Evolutionary conservation across 208 protist genomes (phyloP), one percentile per base, ranked within the genome.

Genomic region (Trypanosoma avium): DNA sequence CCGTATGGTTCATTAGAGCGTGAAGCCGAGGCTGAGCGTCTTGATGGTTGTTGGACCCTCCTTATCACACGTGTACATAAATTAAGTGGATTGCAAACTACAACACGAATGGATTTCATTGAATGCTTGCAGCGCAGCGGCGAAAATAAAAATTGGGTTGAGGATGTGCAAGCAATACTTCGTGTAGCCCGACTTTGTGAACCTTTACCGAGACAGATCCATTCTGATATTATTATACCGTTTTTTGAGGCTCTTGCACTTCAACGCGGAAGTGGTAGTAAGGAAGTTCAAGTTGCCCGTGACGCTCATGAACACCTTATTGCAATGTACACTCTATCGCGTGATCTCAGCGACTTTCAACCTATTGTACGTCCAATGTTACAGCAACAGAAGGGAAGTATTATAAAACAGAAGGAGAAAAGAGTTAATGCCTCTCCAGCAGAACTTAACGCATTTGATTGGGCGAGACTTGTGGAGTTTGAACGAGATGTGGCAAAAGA

Each of bases 401-500:
- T n/a, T n/a, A n/a, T n/a, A n/a, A n/a, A n/a, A n/a, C n/a, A n/a
- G n/a, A n/a, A n/a, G n/a, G n/a, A n/a, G n/a, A n/a, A n/a, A n/a
- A n/a, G n/a, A n/a, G n/a, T 43, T 15, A 13, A 27, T n/a, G 17
- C 46, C 21, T 53, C 46, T 22, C 64, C 77, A 35, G 63, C 64
- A 26, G 60, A 74, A 52, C 21, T 72, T 9, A 94, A 90, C 65
- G 68, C 80, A 5, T 62, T 54, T 27, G 88, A 94, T 57, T 94
- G 88, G 85, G 53, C 78, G 1, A 42, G 65, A 19, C 85, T 86
- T 63, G 75, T 90, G 10, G 45, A 47, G 10, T 94, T 94, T 53
- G 88, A 94, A 67, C 79, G 84, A 21, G 46, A 69, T 9, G 73
- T 94, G 26, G 75, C 84, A n/a, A 81, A 77, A 52, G 88, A 94